phyloP scores from a whole-genome alignment of 306 rosid genomes.

The Leucaena leucocephala region DNA sequence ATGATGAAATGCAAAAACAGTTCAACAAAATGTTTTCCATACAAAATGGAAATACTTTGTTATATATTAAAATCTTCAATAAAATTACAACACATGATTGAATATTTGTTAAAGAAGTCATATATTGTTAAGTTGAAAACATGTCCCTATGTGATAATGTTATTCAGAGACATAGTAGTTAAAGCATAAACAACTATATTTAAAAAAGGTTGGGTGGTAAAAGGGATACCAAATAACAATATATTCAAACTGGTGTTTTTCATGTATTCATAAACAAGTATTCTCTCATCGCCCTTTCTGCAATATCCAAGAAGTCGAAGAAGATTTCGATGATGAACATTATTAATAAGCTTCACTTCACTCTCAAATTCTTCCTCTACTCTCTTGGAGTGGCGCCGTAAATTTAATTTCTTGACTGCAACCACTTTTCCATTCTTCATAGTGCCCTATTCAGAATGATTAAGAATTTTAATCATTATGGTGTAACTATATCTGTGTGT shows the following conservation, averaged over 20 bases:
- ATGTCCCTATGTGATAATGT: too few relatives aligned
- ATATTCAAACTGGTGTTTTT: background rate
- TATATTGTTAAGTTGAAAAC: too few relatives aligned
- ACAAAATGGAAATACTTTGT: background rate
- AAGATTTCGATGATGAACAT: background rate
- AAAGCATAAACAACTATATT: background rate
- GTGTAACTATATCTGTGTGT: background rate
- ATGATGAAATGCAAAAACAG: background rate
- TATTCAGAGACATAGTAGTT: too few relatives aligned
- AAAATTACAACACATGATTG: too few relatives aligned
- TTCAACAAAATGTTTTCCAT: background rate
- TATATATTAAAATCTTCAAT: background rate
- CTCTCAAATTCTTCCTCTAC: conserved; percentile 2
- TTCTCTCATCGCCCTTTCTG: background rate
- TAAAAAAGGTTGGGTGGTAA: background rate
- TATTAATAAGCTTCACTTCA: background rate
- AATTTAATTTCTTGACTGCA: background rate
- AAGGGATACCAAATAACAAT: background rate
- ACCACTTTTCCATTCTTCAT: background rate
- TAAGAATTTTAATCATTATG: background rate
- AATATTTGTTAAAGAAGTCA: too few relatives aligned
- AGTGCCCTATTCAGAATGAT: background rate
- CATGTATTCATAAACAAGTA: background rate
- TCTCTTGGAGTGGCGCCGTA: background rate
- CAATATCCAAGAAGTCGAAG: background rate